These are phyloP conservation scores for Ophiostoma australiae DNA, from an alignment of 2,329 filamentous ascomycete genomes.

Conservation along the genomic window DNA sequence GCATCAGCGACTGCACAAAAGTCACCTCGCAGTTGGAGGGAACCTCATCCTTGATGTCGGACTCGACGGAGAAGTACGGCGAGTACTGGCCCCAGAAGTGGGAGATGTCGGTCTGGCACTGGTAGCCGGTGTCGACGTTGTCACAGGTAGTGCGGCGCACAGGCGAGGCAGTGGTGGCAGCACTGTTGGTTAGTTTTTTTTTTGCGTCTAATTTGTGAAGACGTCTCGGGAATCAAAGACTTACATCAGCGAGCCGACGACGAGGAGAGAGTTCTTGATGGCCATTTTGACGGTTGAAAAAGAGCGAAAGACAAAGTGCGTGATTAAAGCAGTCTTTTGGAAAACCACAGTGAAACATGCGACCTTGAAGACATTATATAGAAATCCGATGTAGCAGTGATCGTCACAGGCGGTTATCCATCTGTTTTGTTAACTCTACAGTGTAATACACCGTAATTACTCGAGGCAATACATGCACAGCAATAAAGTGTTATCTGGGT, in stretches of 20 bases:
- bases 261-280: constrained; percentile 5
- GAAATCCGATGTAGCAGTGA: background rate
- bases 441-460: too few species aligned
- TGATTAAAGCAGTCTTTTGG: background rate
- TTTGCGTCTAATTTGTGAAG: background rate
- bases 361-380: background rate
- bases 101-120: constrained; percentile 57
- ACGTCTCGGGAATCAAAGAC: background rate
- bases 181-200: background rate
- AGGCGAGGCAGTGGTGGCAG: background rate
- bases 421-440: background rate
- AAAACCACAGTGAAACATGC: background rate
- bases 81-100: constrained; percentile 84
- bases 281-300: background rate
- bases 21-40: constrained; percentile 66
- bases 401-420: background rate
- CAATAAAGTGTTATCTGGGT: background rate
- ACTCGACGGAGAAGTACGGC: constrained; percentile 72
- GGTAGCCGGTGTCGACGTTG: constrained; percentile 52
- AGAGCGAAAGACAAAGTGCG: background rate
- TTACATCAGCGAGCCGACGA: background rate
- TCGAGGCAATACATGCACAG: background rate
- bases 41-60: constrained; percentile 37
- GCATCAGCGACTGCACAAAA: constrained; percentile 72
- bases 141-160: constrained; percentile 40